Evolutionary conservation across 1,139 yeast species (phyloP).

Genomic region (Yamadazyma jaroonii): DNA sequence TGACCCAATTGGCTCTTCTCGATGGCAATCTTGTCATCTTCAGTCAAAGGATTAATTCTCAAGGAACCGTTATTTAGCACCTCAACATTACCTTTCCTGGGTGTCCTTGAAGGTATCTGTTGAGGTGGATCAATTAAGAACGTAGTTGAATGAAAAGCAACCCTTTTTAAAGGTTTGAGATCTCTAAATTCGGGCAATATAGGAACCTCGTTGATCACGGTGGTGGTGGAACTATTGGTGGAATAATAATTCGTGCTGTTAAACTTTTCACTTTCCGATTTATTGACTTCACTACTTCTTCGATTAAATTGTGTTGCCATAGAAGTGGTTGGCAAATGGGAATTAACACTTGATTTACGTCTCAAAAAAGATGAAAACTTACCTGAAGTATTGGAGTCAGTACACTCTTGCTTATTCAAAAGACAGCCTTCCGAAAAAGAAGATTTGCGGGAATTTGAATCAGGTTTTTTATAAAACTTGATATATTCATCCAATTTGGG

Average conservation of each 20-base stretch:
- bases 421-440: slow-evolving; percentile 17
- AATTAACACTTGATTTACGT: slow-evolving; percentile 18
- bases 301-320: slow-evolving; percentile 18
- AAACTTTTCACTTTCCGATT: background rate
- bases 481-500: slow-evolving; percentile 60
- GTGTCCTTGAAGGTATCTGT: slow-evolving; percentile 62
- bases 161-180: slow-evolving; percentile 55
- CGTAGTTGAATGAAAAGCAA: slow-evolving; percentile 70
- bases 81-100: slow-evolving; percentile 73
- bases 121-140: slow-evolving; percentile 74
- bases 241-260: background rate
- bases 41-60: slow-evolving; percentile 57
- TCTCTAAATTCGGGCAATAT: slow-evolving; percentile 22
- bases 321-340: slow-evolving; percentile 13
- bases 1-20: slow-evolving; percentile 48
- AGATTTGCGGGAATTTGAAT: slow-evolving; percentile 16
- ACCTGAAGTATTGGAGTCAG: slow-evolving; percentile 6
- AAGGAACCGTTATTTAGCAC: slow-evolving; percentile 58
- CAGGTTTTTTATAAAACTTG: slow-evolving; percentile 44
- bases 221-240: background rate
- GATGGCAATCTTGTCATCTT: slow-evolving; percentile 50
- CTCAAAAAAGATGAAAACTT: slow-evolving; percentile 27
- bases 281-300: slow-evolving; percentile 9
- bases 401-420: slow-evolving; percentile 2
- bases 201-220: slow-evolving; percentile 2